Evolutionary conservation across 139 green algal genomes (phyloP).

Genomic region (Axilococcus clingmanii): DNA sequence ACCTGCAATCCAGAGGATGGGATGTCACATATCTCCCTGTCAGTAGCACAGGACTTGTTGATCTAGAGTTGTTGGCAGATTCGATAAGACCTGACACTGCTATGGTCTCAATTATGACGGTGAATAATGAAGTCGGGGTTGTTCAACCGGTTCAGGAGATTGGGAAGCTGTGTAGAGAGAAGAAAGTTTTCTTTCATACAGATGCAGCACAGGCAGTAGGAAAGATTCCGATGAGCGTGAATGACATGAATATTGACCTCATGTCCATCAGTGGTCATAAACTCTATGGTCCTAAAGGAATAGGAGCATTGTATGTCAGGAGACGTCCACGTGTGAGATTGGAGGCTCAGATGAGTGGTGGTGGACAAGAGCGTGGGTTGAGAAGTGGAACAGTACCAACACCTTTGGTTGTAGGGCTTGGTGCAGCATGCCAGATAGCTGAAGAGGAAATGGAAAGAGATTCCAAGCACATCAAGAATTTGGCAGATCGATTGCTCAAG

Average conservation of each 20-base stretch:
- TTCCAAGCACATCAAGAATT: slow-evolving; percentile 46
- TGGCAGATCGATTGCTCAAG: slow-evolving; percentile 68
- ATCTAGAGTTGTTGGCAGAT: slow-evolving; percentile 64
- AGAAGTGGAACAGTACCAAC: slow-evolving; percentile 74
- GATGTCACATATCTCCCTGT: slow-evolving; percentile 96
- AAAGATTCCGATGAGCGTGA: slow-evolving; percentile 91
- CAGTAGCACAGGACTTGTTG: slow-evolving; percentile 69
- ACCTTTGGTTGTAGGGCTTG: slow-evolving; percentile 83
- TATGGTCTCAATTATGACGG: slow-evolving; percentile 82
- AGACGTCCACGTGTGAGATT: slow-evolving; percentile 85
- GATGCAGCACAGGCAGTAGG: slow-evolving; percentile 84
- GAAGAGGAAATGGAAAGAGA: slow-evolving; percentile 71
- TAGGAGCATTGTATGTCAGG: slow-evolving; percentile 94
- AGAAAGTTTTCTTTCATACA: slow-evolving; percentile 93
- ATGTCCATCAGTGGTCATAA: slow-evolving; percentile 96
- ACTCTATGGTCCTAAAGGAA: slow-evolving; percentile 95
- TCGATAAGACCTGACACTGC: slow-evolving; percentile 81
- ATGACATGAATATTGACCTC: slow-evolving; percentile 80
- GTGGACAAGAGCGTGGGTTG: slow-evolving; percentile 92
- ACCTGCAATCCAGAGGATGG: slow-evolving; percentile 81
- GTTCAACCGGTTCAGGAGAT: slow-evolving; percentile 90
- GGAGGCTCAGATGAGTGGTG: slow-evolving; percentile 89
- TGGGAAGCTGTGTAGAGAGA: slow-evolving; percentile 65
- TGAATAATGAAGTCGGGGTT: slow-evolving; percentile 98
- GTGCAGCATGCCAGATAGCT: slow-evolving; percentile 75